Percentiles rank a stretch among this genome's conserved stretches.
These are phyloP conservation scores for Xylaria hypoxylon DNA, from an alignment of 2,329 filamentous ascomycete species.

Conservation along the genomic window DNA sequence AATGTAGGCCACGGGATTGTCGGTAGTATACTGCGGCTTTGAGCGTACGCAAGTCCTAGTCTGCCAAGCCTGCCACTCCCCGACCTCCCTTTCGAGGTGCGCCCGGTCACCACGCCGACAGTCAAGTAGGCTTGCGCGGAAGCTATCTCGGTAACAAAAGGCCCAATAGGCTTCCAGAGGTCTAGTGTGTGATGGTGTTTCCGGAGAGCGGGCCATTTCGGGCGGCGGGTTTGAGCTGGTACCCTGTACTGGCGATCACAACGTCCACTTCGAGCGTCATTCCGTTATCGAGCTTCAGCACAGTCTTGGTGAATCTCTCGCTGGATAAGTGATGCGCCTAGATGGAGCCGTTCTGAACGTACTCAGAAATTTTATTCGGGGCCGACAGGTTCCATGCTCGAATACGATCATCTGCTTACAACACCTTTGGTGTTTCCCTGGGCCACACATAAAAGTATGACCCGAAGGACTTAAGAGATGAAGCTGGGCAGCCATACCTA, in stretches of 20 bases:
- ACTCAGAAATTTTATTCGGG: slow-evolving; percentile 51
- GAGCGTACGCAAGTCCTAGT: not conserved
- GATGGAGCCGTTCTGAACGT: slow-evolving; percentile 50
- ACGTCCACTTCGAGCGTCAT: slow-evolving; percentile 45
- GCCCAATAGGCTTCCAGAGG: too few relatives aligned
- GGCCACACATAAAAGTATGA: slow-evolving; percentile 48
- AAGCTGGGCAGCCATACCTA: slow-evolving; percentile 48
- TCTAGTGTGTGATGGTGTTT: too few relatives aligned
- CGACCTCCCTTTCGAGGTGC: too few relatives aligned
- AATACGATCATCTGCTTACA: slow-evolving; percentile 52
- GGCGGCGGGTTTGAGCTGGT: slow-evolving; percentile 46
- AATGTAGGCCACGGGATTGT: not conserved
- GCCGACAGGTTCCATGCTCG: slow-evolving; percentile 53
- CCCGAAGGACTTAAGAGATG: slow-evolving; percentile 49
- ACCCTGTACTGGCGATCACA: slow-evolving; percentile 34
- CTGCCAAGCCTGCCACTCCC: too few relatives aligned
- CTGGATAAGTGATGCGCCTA: slow-evolving; percentile 50
- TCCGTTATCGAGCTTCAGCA: slow-evolving; percentile 48
- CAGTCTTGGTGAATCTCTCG: slow-evolving; percentile 47
- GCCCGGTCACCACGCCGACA: not conserved
- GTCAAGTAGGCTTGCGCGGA: not conserved
- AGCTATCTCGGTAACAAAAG: too few relatives aligned
- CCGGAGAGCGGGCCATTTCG: slow-evolving; percentile 45
- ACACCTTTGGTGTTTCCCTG: slow-evolving; percentile 49
- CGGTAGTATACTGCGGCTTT: too few relatives aligned